Conservation (phyloP, 2,329 filamentous ascomycete species). For the Penicillium aurantiogriseum region DNA sequence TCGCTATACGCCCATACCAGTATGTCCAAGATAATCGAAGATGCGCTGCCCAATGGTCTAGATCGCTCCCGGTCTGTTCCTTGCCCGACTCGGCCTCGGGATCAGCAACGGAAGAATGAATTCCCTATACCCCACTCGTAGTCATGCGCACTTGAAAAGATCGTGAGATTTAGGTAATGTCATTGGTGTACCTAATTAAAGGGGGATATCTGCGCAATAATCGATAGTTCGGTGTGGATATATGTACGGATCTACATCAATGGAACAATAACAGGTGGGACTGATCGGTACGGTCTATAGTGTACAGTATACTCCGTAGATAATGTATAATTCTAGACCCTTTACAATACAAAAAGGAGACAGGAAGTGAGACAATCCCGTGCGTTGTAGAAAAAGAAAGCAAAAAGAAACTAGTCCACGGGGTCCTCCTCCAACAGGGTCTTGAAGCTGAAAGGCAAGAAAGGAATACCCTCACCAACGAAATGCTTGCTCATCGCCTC, state of each 20-base stretch:
- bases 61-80: constrained; percentile 2
- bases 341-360: constrained; percentile 10
- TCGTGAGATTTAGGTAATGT: constrained; percentile 4
- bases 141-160: constrained; percentile 14
- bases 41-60: neutral
- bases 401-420: constrained; percentile 37
- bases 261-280: constrained; percentile 1
- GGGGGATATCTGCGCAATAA: neutral
- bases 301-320: neutral
- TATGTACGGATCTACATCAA: constrained; percentile 1
- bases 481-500: constrained; percentile 98
- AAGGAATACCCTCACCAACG: constrained; percentile 82
- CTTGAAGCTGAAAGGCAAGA: constrained; percentile 86
- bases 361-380: neutral
- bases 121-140: constrained; percentile 8
- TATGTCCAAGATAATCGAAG: neutral
- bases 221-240: neutral
- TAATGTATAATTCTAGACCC: constrained; percentile 11
- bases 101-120: constrained; percentile 12
- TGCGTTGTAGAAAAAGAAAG: neutral
- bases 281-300: neutral
- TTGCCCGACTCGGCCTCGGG: constrained; percentile 8
- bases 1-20: neutral
- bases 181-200: neutral
- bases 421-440: constrained; percentile 77